Conservation (phyloP, 73 alveolate genomes). For the Paramecium tetraurelia region DNA sequence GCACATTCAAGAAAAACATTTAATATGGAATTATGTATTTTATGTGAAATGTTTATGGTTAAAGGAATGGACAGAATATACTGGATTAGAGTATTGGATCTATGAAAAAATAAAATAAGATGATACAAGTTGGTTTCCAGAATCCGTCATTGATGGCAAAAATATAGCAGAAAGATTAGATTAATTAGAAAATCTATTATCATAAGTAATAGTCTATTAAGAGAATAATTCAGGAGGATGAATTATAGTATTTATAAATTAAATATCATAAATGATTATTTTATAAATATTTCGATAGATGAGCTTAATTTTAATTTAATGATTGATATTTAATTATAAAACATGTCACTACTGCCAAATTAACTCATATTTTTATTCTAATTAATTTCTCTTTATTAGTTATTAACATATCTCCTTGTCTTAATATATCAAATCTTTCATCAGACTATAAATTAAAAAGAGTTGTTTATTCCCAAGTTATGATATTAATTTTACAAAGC, state of each 20-base stretch:
- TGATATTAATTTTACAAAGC: background rate
- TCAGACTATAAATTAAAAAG: background rate
- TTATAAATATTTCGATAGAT: background rate
- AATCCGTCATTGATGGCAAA: background rate
- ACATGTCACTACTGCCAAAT: too few species aligned
- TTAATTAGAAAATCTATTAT: background rate
- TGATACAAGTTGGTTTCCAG: constrained; percentile 16
- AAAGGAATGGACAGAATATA: constrained; percentile 51
- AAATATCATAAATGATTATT: background rate
- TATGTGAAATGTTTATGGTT: constrained; percentile 4
- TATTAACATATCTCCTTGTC: background rate
- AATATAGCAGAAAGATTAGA: background rate
- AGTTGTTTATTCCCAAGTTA: background rate
- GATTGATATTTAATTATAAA: background rate
- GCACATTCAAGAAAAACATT: constrained; percentile 36
- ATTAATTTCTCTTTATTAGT: background rate
- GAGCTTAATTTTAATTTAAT: too few species aligned
- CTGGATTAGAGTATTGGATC: constrained; percentile 48
- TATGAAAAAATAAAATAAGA: background rate
- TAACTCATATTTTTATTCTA: background rate
- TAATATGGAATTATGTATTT: constrained; percentile 49
- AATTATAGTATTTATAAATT: background rate
- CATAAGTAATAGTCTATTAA: background rate
- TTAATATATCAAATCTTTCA: background rate
- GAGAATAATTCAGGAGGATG: background rate